Conservation (phyloP, 257 asterid species). For the Lycium barbarum region DNA sequence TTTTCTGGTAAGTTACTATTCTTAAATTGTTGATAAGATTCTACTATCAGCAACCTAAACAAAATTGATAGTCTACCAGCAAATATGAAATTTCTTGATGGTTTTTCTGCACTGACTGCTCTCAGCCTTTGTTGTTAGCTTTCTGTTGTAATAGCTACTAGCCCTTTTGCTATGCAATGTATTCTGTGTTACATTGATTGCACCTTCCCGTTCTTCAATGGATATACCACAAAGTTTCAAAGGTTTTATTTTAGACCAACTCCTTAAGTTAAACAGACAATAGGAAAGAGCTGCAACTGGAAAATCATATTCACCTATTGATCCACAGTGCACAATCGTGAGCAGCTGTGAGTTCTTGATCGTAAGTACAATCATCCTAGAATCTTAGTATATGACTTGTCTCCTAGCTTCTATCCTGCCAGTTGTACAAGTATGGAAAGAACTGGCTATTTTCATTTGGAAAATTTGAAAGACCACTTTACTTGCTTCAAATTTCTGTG, state of each 20-base stretch:
- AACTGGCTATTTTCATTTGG: conserved; percentile 26
- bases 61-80: background rate
- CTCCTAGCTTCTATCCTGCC: background rate
- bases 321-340: background rate
- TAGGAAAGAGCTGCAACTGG: background rate
- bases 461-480: conserved; percentile 8
- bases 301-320: conserved; percentile 7
- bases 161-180: background rate
- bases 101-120: background rate
- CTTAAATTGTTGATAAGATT: background rate
- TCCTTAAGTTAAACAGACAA: background rate
- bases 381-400: background rate
- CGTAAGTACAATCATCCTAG: background rate
- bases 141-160: background rate
- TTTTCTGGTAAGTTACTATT: conserved; percentile 72
- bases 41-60: background rate
- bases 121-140: conserved; percentile 9
- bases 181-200: background rate
- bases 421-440: background rate
- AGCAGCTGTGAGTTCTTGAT: background rate
- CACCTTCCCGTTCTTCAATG: background rate
- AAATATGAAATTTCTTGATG: background rate
- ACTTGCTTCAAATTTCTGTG: conserved; percentile 13
- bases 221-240: conserved; percentile 10
- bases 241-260: conserved; percentile 13